These are phyloP conservation scores for Rhypophila decipiens DNA, from an alignment of 495 filamentous ascomycete genomes.

Conservation along the genomic window DNA sequence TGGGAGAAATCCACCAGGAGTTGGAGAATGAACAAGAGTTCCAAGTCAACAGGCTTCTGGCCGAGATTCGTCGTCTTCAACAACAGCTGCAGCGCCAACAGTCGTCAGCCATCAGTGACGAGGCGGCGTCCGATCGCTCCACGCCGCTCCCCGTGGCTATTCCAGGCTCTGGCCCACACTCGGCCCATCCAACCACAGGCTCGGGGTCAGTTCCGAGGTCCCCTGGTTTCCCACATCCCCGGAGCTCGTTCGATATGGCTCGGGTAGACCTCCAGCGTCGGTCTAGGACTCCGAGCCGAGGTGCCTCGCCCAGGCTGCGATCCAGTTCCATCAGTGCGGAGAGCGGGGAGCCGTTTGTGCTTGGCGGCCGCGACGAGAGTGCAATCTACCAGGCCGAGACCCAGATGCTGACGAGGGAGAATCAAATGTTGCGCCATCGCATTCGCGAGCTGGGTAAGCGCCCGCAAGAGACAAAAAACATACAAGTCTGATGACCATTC, in stretches of 20 bases:
- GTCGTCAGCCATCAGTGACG: conserved; percentile 55
- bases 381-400: conserved; percentile 92
- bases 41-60: conserved; percentile 88
- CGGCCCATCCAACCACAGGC: conserved; percentile 8
- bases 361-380: conserved; percentile 63
- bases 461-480: neutral
- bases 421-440: conserved; percentile 82
- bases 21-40: conserved; percentile 93
- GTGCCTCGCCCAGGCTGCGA: conserved; percentile 48
- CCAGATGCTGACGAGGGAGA: conserved; percentile 78
- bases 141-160: conserved; percentile 31
- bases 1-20: conserved; percentile 95
- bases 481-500: too few species aligned
- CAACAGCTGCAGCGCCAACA: conserved; percentile 61
- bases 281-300: conserved; percentile 52
- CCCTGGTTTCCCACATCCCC: conserved; percentile 48
- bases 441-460: conserved; percentile 73
- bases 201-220: conserved; percentile 41
- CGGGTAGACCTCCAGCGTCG: conserved; percentile 46
- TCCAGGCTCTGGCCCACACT: conserved; percentile 20
- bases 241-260: conserved; percentile 51
- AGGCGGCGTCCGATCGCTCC: conserved; percentile 56
- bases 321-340: conserved; percentile 50
- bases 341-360: conserved; percentile 34
- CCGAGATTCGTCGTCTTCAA: conserved; percentile 85